phyloP scores from a whole-genome alignment of 192 early-diverging fungal species.

The Entomortierella chlamydospora region DNA sequence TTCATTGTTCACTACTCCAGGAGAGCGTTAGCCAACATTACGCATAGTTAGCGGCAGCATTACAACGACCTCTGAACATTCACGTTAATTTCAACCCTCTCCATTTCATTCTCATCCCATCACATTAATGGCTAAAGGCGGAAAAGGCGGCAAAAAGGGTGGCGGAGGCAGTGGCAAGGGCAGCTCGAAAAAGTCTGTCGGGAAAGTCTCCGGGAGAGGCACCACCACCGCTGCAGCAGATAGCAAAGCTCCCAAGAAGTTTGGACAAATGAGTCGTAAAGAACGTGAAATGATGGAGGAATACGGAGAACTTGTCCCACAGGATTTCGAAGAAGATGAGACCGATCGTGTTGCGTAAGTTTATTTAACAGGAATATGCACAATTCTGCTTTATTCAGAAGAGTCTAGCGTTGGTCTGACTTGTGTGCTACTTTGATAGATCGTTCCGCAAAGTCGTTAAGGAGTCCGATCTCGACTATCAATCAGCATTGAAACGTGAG shows the following conservation, averaged over 20 bases:
- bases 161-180: conserved; percentile 16
- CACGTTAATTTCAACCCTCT: not conserved
- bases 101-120: not conserved
- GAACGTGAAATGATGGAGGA: conserved; percentile 70
- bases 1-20: too few relatives aligned
- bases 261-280: conserved; percentile 60
- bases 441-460: conserved; percentile 59
- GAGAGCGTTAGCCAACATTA: too few relatives aligned
- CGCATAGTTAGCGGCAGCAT: not conserved
- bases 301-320: conserved; percentile 75
- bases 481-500: conserved; percentile 53
- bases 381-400: not conserved
- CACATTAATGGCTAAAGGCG: conserved; percentile 35
- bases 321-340: conserved; percentile 60
- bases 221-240: conserved; percentile 39
- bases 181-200: conserved; percentile 16
- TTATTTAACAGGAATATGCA: not conserved
- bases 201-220: conserved; percentile 41
- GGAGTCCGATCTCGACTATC: conserved; percentile 64
- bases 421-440: conserved; percentile 22
- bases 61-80: too few relatives aligned
- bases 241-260: conserved; percentile 54
- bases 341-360: conserved; percentile 54
- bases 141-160: conserved; percentile 25
- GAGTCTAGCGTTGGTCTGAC: not conserved